Evolutionary conservation across 2,329 filamentous ascomycete genomes (phyloP), one percentile per base, ranked within the genome.

Genomic region (Coniochaeta sp.): DNA sequence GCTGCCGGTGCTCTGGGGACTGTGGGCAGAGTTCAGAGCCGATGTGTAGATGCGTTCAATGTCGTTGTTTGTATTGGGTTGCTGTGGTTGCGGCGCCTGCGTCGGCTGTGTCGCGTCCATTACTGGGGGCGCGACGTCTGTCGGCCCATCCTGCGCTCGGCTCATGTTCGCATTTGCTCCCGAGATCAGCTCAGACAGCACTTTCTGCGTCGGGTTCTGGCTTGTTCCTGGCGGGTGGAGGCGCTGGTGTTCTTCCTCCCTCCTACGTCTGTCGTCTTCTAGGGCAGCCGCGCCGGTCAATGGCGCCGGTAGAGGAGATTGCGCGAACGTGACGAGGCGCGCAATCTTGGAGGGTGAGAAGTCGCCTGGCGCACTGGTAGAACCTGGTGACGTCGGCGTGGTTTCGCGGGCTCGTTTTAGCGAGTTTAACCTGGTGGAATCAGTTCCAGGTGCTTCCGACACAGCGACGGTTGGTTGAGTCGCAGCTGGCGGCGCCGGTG

Each of bases 291-390:
- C 77, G 56, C 73, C 78, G 18, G 79, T 79, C 55, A 81, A 57
- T 5, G 60, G 70, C 53, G 71, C 64, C 40, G 75, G 71, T 13
- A 48, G 45, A 28, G 45, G 45, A 12, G 76, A 72, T 52, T 68
- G 70, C 59, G 58, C 74, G 58, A 62, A 62, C 52, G 60, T 59
- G 46, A 71, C 73, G 20, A 80, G 67, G 26, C 78, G 75, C 51
- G 77, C 77, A 48, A 76, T 69, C 62, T 82, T 82, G 49, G 74
- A 70, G 5, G 79, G 78, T 24, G 78, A 81, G 16, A 71, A 65
- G 49, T 76, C 69, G 55, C 59, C 53, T 50, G 64, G 57, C 48
- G 60, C 52, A 13, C 58, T 52, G 9, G 64, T 56, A 20, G 65
- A 60, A 49, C 64, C 61, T 33, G 70, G 65, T 51, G 70, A 69